Percentiles rank a stretch among this genome's conserved stretches.
Conservation (phyloP, 495 filamentous ascomycete genomes). For the Daldinia loculata region DNA sequence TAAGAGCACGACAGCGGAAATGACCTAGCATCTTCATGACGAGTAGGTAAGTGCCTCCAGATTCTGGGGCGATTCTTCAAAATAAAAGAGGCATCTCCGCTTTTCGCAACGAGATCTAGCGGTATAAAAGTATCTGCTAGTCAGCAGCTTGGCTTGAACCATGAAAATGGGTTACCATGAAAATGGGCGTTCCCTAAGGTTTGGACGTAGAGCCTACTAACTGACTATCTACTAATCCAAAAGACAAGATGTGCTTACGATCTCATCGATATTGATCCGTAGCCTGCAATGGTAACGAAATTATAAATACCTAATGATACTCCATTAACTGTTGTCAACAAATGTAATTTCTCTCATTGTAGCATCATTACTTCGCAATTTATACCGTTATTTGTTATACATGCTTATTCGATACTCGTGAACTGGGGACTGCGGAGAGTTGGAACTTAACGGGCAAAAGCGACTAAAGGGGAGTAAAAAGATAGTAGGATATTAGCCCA, state of each 20-base stretch:
- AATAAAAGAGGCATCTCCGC: neutral
- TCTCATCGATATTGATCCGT: neutral
- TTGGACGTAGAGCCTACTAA: neutral
- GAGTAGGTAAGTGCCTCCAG: neutral
- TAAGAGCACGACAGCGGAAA: constrained; percentile 13
- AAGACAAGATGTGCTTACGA: neutral
- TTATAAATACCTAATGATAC: neutral
- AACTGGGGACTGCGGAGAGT: neutral
- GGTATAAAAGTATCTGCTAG: constrained; percentile 9
- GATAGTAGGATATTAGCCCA: constrained; percentile 11
- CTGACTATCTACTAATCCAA: neutral
- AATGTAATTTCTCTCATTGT: neutral
- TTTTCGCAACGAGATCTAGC: constrained; percentile 10
- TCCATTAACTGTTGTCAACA: neutral
- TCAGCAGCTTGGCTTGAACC: neutral
- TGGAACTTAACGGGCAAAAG: neutral
- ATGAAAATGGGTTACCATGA: neutral
- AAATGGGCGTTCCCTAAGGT: constrained; percentile 1
- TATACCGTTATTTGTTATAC: neutral
- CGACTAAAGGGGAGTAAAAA: constrained; percentile 9
- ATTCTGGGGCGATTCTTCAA: constrained; percentile 2
- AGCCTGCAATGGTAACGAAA: neutral
- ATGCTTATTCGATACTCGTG: neutral
- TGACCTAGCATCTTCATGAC: constrained; percentile 9
- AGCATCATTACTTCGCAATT: neutral